These are phyloP conservation scores for Sarcodon sp. DNA, from an alignment of 768 basidiomycete species.

Conservation along the genomic window DNA sequence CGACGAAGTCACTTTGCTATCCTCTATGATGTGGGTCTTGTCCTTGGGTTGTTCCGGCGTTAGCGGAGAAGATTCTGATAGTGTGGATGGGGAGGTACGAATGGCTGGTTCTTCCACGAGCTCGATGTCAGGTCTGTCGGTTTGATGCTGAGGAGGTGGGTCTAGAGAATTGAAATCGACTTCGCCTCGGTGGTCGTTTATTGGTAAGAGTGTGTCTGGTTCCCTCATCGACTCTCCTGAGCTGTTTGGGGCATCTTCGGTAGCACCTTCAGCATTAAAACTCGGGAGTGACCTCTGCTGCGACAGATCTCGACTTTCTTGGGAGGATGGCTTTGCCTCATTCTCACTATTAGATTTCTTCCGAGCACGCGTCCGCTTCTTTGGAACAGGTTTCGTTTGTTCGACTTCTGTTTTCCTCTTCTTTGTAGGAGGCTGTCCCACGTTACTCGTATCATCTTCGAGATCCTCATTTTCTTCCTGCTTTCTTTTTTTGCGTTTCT, in stretches of 20 bases:
- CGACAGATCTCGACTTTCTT: not conserved
- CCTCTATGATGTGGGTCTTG: not conserved
- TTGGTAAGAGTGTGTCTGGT: too few species aligned
- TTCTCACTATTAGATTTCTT: not conserved
- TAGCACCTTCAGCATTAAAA: too few species aligned
- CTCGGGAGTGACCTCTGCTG: too few species aligned
- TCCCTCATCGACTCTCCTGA: too few species aligned
- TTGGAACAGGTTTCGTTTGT: not conserved
- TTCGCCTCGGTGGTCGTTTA: too few species aligned
- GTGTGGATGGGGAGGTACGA: not conserved
- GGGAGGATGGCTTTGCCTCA: not conserved
- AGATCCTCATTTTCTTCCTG: not conserved
- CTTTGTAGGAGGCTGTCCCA: too few species aligned
- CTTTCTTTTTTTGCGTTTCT: not conserved
- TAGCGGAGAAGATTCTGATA: too few species aligned
- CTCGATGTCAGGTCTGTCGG: not conserved
- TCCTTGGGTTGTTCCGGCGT: too few species aligned
- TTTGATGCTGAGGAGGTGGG: not conserved
- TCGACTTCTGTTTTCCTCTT: too few species aligned
- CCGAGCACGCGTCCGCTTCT: constrained; percentile 1
- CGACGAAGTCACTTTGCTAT: not conserved
- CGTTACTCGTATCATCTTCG: too few species aligned
- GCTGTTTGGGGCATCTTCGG: too few species aligned
- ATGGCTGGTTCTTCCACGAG: not conserved
- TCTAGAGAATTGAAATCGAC: not conserved